Conservation (phyloP, 2,329 filamentous ascomycete species). For the Calonectria henricotiae region DNA sequence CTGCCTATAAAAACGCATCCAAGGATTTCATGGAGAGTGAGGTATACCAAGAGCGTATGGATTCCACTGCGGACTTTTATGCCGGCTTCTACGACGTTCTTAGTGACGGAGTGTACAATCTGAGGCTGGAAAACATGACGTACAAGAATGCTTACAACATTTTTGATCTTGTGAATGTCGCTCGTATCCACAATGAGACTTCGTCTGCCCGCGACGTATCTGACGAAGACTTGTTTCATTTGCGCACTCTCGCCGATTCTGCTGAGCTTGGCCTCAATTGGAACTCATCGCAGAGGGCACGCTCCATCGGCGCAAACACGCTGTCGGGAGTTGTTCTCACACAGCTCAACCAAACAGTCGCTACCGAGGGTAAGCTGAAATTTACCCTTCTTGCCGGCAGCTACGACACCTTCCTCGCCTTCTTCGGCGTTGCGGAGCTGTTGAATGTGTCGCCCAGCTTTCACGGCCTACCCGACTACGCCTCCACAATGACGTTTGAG, state of each 20-base stretch:
- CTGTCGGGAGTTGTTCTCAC: conserved; percentile 54
- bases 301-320: conserved; percentile 55
- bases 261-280: conserved; percentile 55
- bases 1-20: conserved; percentile 50
- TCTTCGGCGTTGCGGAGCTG: conserved; percentile 55
- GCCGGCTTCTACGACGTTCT: conserved; percentile 53
- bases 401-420: conserved; percentile 59
- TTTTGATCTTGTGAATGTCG: conserved; percentile 58
- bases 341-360: conserved; percentile 55
- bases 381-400: conserved; percentile 57
- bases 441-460: conserved; percentile 52
- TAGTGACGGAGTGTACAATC: conserved; percentile 54
- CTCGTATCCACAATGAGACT: conserved; percentile 55
- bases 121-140: conserved; percentile 54
- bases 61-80: conserved; percentile 55
- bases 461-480: conserved; percentile 57
- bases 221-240: conserved; percentile 55
- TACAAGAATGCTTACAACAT: conserved; percentile 58
- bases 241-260: conserved; percentile 56
- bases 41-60: conserved; percentile 47
- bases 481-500: conserved; percentile 59
- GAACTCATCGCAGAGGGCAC: conserved; percentile 52
- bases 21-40: conserved; percentile 53
- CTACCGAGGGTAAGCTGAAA: conserved; percentile 54
- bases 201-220: conserved; percentile 55